A percentile compares a stretch with the other conserved stretches of the same genome.
Conservation (phyloP, 768 basidiomycete species). For the Infundibulicybe gibba region DNA sequence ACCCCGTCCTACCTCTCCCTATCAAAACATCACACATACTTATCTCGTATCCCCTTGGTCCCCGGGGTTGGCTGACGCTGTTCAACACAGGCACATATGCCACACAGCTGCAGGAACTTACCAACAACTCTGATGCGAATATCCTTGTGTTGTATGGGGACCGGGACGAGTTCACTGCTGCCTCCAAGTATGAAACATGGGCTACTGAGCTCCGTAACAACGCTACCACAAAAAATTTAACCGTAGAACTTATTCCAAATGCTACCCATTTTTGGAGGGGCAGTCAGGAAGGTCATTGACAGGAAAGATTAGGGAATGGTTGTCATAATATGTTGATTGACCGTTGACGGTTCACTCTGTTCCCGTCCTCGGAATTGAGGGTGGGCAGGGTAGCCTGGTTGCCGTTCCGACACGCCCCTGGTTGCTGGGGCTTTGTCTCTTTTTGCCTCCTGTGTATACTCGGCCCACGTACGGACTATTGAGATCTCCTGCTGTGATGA, state of each 20-base stretch:
- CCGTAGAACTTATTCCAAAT: slow-evolving; percentile 36
- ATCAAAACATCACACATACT: slow-evolving; percentile 62
- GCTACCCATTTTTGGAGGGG: slow-evolving; percentile 71
- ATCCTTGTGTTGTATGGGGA: slow-evolving; percentile 71
- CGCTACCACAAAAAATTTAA: slow-evolving; percentile 13
- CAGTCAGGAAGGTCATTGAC: slow-evolving; percentile 21
- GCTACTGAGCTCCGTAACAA: slow-evolving; percentile 28
- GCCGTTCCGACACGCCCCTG: too few species aligned
- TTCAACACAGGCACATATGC: slow-evolving; percentile 60
- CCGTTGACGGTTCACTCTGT: too few species aligned
- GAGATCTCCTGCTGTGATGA: too few species aligned
- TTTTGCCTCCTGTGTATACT: background rate
- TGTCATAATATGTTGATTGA: too few species aligned
- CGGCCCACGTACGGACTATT: too few species aligned
- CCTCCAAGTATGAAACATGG: slow-evolving; percentile 56
- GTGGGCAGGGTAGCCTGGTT: too few species aligned
- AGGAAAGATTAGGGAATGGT: slow-evolving; percentile 27
- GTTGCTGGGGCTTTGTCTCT: slow-evolving; percentile 1
- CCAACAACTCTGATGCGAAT: slow-evolving; percentile 40
- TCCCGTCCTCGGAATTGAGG: too few species aligned
- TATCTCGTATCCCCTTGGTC: slow-evolving; percentile 74
- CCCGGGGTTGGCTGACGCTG: slow-evolving; percentile 62
- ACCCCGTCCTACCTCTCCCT: slow-evolving; percentile 46
- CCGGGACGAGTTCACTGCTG: slow-evolving; percentile 66
- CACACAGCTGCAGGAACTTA: slow-evolving; percentile 43